Percentiles rank a stretch among this genome's conserved stretches.
phyloP scores from a whole-genome alignment of 306 rosid genomes.

The Vicia sativa region DNA sequence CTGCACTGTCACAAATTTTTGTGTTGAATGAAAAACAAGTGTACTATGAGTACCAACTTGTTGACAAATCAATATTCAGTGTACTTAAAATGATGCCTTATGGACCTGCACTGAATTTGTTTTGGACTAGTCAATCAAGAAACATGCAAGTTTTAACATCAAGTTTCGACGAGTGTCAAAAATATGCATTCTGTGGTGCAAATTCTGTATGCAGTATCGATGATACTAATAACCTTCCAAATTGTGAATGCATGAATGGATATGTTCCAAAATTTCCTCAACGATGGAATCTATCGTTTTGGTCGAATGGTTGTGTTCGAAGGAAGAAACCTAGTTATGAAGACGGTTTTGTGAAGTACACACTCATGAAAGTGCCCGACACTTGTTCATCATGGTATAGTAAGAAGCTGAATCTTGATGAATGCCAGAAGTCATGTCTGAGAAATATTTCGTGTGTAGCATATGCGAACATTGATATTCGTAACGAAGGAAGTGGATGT shows the following conservation, averaged over 20 bases:
- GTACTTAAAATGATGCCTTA: neutral
- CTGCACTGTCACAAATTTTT: neutral
- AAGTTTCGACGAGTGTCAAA: neutral
- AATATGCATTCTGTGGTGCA: conserved; percentile 1
- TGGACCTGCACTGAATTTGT: neutral
- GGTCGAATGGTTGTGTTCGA: neutral
- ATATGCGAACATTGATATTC: no score
- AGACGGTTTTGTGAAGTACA: neutral
- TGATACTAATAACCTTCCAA: neutral
- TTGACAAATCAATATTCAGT: neutral
- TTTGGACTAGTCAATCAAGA: neutral
- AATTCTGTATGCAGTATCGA: neutral
- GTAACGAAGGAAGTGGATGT: no score
- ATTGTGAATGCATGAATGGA: conserved; percentile 9
- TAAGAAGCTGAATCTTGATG: neutral
- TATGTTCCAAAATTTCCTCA: neutral
- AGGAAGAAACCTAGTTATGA: neutral
- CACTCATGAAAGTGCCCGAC: neutral
- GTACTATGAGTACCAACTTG: neutral
- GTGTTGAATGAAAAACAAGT: conserved; percentile 7
- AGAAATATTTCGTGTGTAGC: no score
- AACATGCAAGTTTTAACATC: neutral
- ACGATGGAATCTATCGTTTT: neutral
- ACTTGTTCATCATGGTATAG: conserved; percentile 1
- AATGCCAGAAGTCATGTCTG: no score